Base-by-base conservation (phyloP, 345 rosid genomes). In the Excoecaria agallocha region DNA sequence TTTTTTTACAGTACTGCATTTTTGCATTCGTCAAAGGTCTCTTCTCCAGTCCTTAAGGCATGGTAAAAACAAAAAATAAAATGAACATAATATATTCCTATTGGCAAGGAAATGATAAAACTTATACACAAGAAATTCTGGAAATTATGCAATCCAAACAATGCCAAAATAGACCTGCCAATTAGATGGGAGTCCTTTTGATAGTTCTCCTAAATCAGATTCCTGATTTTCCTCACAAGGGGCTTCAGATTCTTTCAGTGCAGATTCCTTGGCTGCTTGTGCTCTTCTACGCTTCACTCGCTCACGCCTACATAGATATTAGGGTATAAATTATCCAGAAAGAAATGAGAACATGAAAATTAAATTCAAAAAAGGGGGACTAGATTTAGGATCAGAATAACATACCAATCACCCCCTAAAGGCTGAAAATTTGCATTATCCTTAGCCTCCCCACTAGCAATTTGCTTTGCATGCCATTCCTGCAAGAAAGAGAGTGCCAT, bases 351-450 rank as follows among this genome's bases (percentile, higher is more conserved):
- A 35, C 16, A 8, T 2, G 12, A 49, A 63, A 25, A 49, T 12
- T 6, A 11, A 24, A 67, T 30, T 30, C 0, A 6, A n/a, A 1
- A 61, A 35, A 62, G 8, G 4, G 13, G 8, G 3, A 24, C 16
- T 24, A 11, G 12, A 41, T 59, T 11, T 24, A 19, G 30, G 68
- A 51, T 39, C 24, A 62, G 58, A 35, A 56, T 6, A 46, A 55
- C 93, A 50, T 76, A 95, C 97, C 99, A 95, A 82, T 95, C 98
- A 56, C 98, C 94, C 56, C 96, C 94, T 20, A 95, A 80, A 43
- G 99, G 97, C 84, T 95, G 99, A 83, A 95, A 95, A 86, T 95
- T 93, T 19, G 99, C 99, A 71, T 95, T 95, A 73, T 88, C 93
- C 83, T 82, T 88, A 69, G 96, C 97, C 83, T 93, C 99, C 78